A percentile compares a stretch with the other conserved stretches of the same genome.
These are phyloP conservation scores for Entomortierella beljakovae DNA, from an alignment of 192 early-diverging fungal species.

Conservation along the genomic window DNA sequence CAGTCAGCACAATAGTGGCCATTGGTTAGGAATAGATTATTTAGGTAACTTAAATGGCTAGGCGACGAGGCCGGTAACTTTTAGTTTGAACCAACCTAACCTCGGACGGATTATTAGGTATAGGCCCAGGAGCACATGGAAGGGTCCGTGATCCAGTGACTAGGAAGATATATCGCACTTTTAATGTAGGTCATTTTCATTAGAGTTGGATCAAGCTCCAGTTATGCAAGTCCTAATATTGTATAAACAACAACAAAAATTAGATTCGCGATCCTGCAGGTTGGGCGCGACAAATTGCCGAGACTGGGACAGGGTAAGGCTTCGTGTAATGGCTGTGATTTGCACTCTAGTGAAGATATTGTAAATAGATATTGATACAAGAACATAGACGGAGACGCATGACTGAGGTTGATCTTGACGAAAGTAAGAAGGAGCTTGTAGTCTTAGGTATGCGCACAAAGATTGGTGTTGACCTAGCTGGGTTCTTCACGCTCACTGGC, in stretches of 20 bases:
- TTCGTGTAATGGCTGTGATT: not conserved
- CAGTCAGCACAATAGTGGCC: constrained; percentile 65
- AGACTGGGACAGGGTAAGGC: constrained; percentile 58
- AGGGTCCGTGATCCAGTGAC: constrained; percentile 44
- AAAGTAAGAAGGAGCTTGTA: constrained; percentile 57
- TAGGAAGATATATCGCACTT: constrained; percentile 50
- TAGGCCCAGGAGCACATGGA: constrained; percentile 69
- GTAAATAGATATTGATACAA: not conserved
- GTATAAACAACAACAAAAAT: not conserved
- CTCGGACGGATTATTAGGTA: constrained; percentile 31
- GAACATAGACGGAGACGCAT: constrained; percentile 4
- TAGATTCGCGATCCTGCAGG: constrained; percentile 65
- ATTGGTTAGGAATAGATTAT: constrained; percentile 69
- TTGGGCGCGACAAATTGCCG: constrained; percentile 61
- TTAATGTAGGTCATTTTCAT: constrained; percentile 43
- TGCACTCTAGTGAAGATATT: not conserved
- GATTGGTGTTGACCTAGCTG: constrained; percentile 47
- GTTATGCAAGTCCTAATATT: no score
- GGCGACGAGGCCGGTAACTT: not conserved
- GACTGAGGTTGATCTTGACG: not conserved
- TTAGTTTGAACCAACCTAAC: not conserved
- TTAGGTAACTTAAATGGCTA: constrained; percentile 49
- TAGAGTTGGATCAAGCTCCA: not conserved
- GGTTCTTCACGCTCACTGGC: constrained; percentile 43
- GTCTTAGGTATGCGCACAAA: constrained; percentile 64